Base-by-base conservation (phyloP, 2,329 filamentous ascomycete species). In the Fusarium poae region DNA sequence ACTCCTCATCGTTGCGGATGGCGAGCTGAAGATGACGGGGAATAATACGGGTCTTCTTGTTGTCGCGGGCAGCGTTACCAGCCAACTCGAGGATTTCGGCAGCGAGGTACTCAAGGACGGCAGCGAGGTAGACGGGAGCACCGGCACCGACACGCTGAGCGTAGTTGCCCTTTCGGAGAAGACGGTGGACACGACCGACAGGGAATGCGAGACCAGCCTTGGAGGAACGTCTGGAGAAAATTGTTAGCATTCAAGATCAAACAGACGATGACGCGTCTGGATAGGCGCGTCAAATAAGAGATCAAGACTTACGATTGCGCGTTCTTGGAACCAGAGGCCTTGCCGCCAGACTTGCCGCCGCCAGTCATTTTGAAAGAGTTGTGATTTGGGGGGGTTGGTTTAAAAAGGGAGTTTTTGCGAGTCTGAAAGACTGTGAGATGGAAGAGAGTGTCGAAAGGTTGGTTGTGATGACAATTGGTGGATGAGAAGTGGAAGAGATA, bases 31-130 rank as follows among this genome's bases (percentile, higher is more conserved):
- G 90, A 84, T 99, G 96, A 84, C 96, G 94, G 73, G 96, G 96
- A 67, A 98, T 99, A 86, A 99, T 99, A 92, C 96, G 94, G 72
- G 95, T 99, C 92, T 98, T 98, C 93, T 99, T 99, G 91, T 98
- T 97, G 86, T 99, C 96, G 77, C 96, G 95, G 71, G 96, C 96
- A 78, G 96, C 96, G 83, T 99, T 99, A 77, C 96, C 96, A 82
- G 96, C 96, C 85, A 99, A 86, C 86, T 99, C 96, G 79, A 99
- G 94, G 77, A 99, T 97, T 87, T 99, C 96, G 74, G 96, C 96
- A 75, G 96, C 95, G 64, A 99, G 92, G 82, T 99, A 99, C 86
- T 99, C 96, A 50, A 99, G 93, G 57, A 99, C 96, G 58, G 95
- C 95, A 73, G 95, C 95, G 72, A 98, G 92, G 83, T 98, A 98